A percentile compares a stretch with the other conserved stretches of the same genome.
Evolutionary conservation across 2,329 filamentous ascomycete species (phyloP).

Genomic region (Colletotrichum sp.): DNA sequence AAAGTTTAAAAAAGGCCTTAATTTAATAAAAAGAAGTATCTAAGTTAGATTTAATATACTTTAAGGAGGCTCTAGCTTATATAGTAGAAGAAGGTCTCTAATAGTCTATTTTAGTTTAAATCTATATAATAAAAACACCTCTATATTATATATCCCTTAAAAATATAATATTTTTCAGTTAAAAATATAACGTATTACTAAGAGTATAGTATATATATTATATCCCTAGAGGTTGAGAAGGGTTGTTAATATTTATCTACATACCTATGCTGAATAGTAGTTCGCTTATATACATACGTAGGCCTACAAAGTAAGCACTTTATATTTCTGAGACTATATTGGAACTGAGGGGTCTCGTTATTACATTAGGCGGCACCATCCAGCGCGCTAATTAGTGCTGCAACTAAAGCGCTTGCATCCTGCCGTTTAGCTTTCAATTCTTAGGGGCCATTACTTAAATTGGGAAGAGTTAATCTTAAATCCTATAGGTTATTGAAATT

Average conservation of each 20-base stretch:
- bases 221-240: neutral
- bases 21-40: no score
- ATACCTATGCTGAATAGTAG: neutral
- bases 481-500: neutral
- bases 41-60: no score
- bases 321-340: neutral
- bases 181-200: no score
- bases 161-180: no score
- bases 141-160: no score
- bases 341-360: neutral
- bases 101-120: no score
- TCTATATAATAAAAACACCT: no score
- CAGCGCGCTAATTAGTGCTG: neutral
- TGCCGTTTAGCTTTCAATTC: neutral
- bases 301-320: neutral
- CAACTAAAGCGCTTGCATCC: neutral
- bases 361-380: neutral
- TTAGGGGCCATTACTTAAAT: neutral
- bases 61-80: no score
- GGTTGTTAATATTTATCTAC: neutral
- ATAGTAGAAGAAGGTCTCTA: no score
- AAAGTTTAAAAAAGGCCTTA: no score
- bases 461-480: neutral
- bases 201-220: no score
- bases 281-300: neutral